Percentiles rank a stretch among this genome's conserved stretches.
Evolutionary conservation across 164 flowering plant species (phyloP).

Genomic region (Piper betle): DNA sequence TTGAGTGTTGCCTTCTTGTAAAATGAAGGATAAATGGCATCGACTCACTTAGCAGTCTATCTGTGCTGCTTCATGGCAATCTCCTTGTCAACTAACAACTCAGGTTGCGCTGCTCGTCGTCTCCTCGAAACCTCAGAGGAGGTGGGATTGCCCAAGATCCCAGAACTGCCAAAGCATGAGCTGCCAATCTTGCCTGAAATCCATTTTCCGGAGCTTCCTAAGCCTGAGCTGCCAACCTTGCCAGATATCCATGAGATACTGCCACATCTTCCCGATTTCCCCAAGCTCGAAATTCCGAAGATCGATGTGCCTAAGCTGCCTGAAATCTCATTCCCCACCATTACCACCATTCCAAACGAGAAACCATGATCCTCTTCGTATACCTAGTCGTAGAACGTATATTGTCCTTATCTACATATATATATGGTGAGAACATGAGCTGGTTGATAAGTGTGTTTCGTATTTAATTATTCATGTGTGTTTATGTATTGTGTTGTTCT

Average conservation of each 20-base stretch:
- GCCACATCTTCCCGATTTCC: background rate
- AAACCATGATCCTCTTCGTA: background rate
- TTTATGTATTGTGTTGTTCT: no score
- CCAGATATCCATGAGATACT: background rate
- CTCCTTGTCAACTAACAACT: background rate
- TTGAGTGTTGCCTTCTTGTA: no score
- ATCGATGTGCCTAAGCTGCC: background rate
- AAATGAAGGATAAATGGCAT: background rate
- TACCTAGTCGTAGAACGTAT: no score
- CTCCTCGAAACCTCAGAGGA: background rate
- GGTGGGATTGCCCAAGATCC: background rate
- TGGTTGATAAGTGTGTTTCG: background rate
- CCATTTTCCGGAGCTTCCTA: background rate
- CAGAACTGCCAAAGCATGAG: background rate
- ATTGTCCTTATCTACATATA: no score
- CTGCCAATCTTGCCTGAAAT: conserved; percentile 1
- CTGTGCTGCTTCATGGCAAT: background rate
- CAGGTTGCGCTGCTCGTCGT: background rate
- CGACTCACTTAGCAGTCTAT: background rate
- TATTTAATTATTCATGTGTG: no score
- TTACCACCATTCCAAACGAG: background rate
- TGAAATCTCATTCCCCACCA: background rate
- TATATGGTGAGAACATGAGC: background rate
- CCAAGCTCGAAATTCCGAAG: background rate
- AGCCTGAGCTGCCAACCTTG: background rate